Evolutionary conservation across 768 basidiomycete species (phyloP).

Genomic region (Mycena crocata): DNA sequence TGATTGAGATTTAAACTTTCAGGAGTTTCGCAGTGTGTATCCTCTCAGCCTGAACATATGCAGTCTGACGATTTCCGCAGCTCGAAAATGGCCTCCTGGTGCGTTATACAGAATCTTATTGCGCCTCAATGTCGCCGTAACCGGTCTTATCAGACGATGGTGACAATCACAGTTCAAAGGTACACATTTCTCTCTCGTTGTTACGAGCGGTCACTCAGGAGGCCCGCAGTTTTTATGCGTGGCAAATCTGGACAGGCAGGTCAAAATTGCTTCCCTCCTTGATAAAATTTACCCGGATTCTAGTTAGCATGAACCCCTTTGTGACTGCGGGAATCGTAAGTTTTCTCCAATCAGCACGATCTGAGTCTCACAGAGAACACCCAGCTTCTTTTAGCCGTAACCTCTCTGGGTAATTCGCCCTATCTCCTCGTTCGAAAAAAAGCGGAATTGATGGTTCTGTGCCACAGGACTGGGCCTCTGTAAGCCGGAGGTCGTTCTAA

Average conservation of each 20-base stretch:
- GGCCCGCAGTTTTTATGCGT: conserved; percentile 17
- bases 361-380: neutral
- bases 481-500: neutral
- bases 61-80: neutral
- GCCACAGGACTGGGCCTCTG: conserved; percentile 13
- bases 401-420: neutral
- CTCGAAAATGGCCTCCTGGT: conserved; percentile 25
- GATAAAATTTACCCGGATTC: neutral
- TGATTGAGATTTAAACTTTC: neutral
- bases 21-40: conserved; percentile 28
- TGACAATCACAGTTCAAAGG: conserved; percentile 24
- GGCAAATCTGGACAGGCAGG: conserved; percentile 24
- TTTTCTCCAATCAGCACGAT: neutral
- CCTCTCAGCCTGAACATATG: neutral
- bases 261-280: neutral
- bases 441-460: neutral
- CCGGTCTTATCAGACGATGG: neutral
- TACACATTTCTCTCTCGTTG: neutral
- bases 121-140: no score
- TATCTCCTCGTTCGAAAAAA: neutral
- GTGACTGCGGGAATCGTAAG: conserved; percentile 6
- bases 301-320: conserved; percentile 12
- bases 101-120: no score
- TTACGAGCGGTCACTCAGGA: neutral
- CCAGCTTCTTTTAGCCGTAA: conserved; percentile 1